Percentiles rank a stretch among this genome's conserved stretches.
phyloP scores from a whole-genome alignment of 2,329 filamentous ascomycete genomes.

The Sporothrix luriei region DNA sequence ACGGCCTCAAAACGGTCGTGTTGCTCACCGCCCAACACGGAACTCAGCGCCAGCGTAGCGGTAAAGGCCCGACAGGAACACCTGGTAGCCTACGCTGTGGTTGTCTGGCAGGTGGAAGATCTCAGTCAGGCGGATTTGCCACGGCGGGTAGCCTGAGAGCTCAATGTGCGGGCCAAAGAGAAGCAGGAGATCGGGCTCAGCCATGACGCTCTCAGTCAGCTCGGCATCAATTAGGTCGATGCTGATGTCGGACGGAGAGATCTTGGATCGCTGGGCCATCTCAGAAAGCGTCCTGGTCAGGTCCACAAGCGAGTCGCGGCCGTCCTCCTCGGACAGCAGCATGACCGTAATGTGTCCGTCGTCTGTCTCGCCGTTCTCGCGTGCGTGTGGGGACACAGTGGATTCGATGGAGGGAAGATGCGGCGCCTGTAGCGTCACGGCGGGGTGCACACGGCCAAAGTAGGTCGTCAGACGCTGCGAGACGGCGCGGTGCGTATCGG shows the following conservation, averaged over 20 bases:
- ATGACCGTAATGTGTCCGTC: constrained; percentile 62
- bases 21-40: constrained; percentile 67
- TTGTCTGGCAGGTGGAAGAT: constrained; percentile 82
- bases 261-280: constrained; percentile 89
- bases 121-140: constrained; percentile 93
- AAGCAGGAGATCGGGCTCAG: constrained; percentile 86
- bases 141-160: constrained; percentile 89
- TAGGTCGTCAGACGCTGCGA: constrained; percentile 80
- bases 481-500: constrained; percentile 79
- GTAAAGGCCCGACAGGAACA: constrained; percentile 82
- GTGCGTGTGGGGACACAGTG: constrained; percentile 46
- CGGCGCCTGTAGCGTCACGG: constrained; percentile 72
- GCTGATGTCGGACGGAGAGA: constrained; percentile 79
- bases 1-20: no score
- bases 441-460: constrained; percentile 75
- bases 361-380: constrained; percentile 38
- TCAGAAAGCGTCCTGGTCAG: constrained; percentile 90
- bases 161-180: constrained; percentile 83
- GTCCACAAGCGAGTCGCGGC: constrained; percentile 90
- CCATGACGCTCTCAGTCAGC: constrained; percentile 75
- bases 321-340: constrained; percentile 84
- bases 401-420: constrained; percentile 64
- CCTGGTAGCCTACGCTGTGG: constrained; percentile 86
- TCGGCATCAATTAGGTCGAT: constrained; percentile 87
- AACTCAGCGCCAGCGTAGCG: constrained; percentile 87